Evolutionary conservation across 768 basidiomycete genomes (phyloP).

Genomic region (Rickenella mellea): DNA sequence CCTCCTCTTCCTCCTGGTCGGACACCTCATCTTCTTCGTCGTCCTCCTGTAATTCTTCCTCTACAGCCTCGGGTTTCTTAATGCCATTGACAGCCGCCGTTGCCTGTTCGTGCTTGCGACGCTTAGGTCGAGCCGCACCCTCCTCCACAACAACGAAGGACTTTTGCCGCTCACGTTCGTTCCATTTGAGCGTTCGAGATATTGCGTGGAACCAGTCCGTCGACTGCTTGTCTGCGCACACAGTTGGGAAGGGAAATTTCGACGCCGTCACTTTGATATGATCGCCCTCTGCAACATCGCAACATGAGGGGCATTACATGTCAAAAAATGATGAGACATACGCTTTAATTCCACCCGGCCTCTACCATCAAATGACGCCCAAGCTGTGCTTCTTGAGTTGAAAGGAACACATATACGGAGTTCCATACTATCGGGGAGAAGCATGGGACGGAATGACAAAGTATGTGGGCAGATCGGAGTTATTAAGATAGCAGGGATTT

Average conservation of each 20-base stretch:
- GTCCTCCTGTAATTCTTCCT: slow-evolving; percentile 29
- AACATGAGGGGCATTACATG: slow-evolving; percentile 2
- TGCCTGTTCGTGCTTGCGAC: slow-evolving; percentile 13
- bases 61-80: slow-evolving; percentile 11
- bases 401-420: slow-evolving; percentile 97
- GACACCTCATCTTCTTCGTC: slow-evolving; percentile 34
- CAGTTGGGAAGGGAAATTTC: slow-evolving; percentile 96
- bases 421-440: slow-evolving; percentile 97
- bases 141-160: slow-evolving; percentile 98
- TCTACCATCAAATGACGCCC: slow-evolving; percentile 97
- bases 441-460: slow-evolving; percentile 96
- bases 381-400: slow-evolving; percentile 95
- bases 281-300: slow-evolving; percentile 71
- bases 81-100: slow-evolving; percentile 4
- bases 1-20: slow-evolving; percentile 52
- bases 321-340: slow-evolving; percentile 32
- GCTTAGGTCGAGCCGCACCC: slow-evolving; percentile 40
- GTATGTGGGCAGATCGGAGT: slow-evolving; percentile 99
- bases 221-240: slow-evolving; percentile 95
- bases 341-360: slow-evolving; percentile 94
- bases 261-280: slow-evolving; percentile 98
- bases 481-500: slow-evolving; percentile 92
- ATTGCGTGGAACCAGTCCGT: slow-evolving; percentile 99
- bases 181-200: slow-evolving; percentile 96
- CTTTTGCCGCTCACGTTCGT: slow-evolving; percentile 96